Evolutionary conservation across 2,329 filamentous ascomycete species (phyloP), one percentile per base, ranked within the genome.

Genomic region (Rhexocercosporidium sp.): DNA sequence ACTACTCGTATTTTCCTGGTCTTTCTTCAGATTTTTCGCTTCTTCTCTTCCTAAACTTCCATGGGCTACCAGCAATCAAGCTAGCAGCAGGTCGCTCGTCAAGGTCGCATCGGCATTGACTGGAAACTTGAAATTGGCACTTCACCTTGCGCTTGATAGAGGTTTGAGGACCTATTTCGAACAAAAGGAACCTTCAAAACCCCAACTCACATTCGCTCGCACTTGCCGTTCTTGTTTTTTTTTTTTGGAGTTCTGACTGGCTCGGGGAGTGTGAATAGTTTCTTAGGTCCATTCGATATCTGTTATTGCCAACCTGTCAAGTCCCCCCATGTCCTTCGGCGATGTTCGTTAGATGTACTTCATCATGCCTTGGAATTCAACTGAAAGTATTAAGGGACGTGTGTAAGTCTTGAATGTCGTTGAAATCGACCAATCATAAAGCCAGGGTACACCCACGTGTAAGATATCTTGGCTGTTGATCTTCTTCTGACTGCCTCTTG

Each of bases 361-460:
- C 29, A 20, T 2, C 22, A n/a, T 1, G 7, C n/a, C 29, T 20
- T 27, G 22, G 47, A 25, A 27, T 3, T 14, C 22, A 51, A 29
- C 20, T 27, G 22, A 34, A 29, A 34, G 25, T 7, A 31, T 54
- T 27, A 16, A 54, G 47, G 27, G 18, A 22, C 3, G 3, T n/a
- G 25, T 18, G 20, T 59, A n/a, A n/a, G n/a, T n/a, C n/a, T 59
- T 22, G 56, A 27, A 41, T 62, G 60, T 62, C 60, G 46, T 62
- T 54, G 46, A 53, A 62, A 1, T 22, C 31, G n/a, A 18, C 60
- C 60, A 62, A 62, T 62, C 11, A 62, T 27, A 27, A 25, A 14
- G n/a, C 14, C 11, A 18, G 22, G 29, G 14, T 39, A 16, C 29
- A 27, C 37, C 41, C 60, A 62, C 60, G 60, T 62, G 60, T 59